These are phyloP conservation scores for Phalaenopsis hybrid DNA, from an alignment of 116 monocot genomes.

Conservation along the genomic window DNA sequence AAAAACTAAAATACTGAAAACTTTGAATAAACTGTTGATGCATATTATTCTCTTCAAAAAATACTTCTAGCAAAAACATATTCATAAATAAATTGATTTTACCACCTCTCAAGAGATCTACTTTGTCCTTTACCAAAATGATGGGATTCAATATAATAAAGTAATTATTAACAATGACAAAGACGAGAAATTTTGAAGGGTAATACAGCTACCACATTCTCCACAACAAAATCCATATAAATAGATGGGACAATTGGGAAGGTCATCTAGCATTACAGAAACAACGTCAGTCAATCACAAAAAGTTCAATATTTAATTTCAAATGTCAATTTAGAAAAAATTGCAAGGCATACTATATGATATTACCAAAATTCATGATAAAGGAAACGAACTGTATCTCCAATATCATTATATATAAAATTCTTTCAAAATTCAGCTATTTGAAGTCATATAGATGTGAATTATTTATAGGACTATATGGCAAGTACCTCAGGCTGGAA, in stretches of 20 bases:
- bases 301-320: neutral
- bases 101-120: neutral
- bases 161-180: neutral
- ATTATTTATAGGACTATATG: neutral
- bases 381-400: neutral
- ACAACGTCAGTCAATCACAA: neutral
- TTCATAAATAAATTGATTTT: neutral
- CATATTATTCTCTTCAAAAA: neutral
- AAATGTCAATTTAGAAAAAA: neutral
- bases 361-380: neutral
- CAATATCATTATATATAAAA: neutral
- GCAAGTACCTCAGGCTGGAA: slow-evolving; percentile 91
- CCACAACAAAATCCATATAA: no score
- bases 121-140: neutral
- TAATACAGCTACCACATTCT: neutral
- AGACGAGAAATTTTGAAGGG: neutral
- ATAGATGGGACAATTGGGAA: no score
- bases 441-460: neutral
- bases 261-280: neutral
- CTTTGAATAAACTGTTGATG: neutral
- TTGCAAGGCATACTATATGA: neutral
- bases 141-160: neutral
- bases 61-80: neutral
- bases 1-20: no score
- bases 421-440: neutral